A percentile compares a stretch with the other conserved stretches of the same genome.
Conservation (phyloP, 352 stramenopile species). For the Pilasporangium apinafurcum region DNA sequence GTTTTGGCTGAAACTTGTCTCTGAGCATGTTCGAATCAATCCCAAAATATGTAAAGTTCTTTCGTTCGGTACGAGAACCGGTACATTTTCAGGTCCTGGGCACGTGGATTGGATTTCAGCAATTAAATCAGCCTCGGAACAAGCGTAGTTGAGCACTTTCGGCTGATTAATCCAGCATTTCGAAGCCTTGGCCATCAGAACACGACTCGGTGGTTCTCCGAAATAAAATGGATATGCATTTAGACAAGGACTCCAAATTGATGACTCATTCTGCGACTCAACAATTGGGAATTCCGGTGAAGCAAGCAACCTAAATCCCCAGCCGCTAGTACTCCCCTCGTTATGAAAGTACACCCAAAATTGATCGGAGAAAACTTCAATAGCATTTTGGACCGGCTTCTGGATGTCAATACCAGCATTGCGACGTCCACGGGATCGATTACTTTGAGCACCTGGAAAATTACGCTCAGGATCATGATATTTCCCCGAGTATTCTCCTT, state of each 20-base stretch:
- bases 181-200: constrained; percentile 37
- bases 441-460: constrained; percentile 62
- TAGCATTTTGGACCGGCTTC: constrained; percentile 7
- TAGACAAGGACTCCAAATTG: constrained; percentile 10
- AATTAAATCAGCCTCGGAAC: constrained; percentile 47
- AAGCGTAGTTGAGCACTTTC: constrained; percentile 32
- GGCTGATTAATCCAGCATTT: constrained; percentile 60
- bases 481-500: constrained; percentile 64
- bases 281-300: constrained; percentile 30
- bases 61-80: constrained; percentile 26
- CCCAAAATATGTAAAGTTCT: constrained; percentile 61
- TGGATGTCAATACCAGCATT: constrained; percentile 6
- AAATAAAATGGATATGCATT: constrained; percentile 72
- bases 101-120: constrained; percentile 41
- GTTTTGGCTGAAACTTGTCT: constrained; percentile 43
- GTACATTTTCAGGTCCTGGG: constrained; percentile 15
- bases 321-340: constrained; percentile 36
- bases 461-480: constrained; percentile 71
- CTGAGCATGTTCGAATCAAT: constrained; percentile 49
- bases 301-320: constrained; percentile 62
- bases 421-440: constrained; percentile 29
- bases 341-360: constrained; percentile 78
- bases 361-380: constrained; percentile 60
- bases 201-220: constrained; percentile 45
- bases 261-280: background rate